Conservation (phyloP, 2,329 filamentous ascomycete species). For the Aschersonia sp. region DNA sequence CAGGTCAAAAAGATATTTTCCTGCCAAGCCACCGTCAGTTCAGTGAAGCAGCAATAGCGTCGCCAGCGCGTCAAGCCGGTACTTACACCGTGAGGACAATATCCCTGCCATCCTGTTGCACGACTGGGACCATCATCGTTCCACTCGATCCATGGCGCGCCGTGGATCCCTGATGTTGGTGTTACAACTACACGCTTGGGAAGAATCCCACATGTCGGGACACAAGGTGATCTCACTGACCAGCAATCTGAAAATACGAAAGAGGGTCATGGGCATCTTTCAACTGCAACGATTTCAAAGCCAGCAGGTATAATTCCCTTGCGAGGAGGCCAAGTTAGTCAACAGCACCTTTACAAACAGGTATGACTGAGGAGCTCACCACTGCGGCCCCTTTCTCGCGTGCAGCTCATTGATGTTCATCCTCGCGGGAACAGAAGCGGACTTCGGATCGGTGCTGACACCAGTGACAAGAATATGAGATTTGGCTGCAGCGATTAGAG, state of each 20-base stretch:
- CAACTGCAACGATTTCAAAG: slow-evolving; percentile 27
- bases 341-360: not conserved
- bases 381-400: slow-evolving; percentile 24
- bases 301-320: slow-evolving; percentile 36
- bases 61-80: not conserved
- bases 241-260: slow-evolving; percentile 36
- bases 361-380: slow-evolving; percentile 16
- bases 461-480: slow-evolving; percentile 21
- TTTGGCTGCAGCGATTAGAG: slow-evolving; percentile 11
- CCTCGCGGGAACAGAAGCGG: slow-evolving; percentile 25
- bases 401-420: slow-evolving; percentile 33
- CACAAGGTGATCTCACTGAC: slow-evolving; percentile 14
- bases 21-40: slow-evolving; percentile 13
- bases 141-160: slow-evolving; percentile 26
- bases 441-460: slow-evolving; percentile 13
- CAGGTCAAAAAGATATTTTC: slow-evolving; percentile 36
- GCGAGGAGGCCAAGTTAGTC: not conserved
- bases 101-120: slow-evolving; percentile 20
- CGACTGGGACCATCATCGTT: slow-evolving; percentile 20
- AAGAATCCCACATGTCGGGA: not conserved
- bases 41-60: not conserved
- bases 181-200: not conserved
- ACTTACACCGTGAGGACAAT: slow-evolving; percentile 32
- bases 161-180: slow-evolving; percentile 20
- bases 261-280: slow-evolving; percentile 23